A percentile compares a stretch with the other conserved stretches of the same genome.
These are phyloP conservation scores for Elaeagnus macrophylla DNA, from an alignment of 306 rosid genomes.

Conservation along the genomic window DNA sequence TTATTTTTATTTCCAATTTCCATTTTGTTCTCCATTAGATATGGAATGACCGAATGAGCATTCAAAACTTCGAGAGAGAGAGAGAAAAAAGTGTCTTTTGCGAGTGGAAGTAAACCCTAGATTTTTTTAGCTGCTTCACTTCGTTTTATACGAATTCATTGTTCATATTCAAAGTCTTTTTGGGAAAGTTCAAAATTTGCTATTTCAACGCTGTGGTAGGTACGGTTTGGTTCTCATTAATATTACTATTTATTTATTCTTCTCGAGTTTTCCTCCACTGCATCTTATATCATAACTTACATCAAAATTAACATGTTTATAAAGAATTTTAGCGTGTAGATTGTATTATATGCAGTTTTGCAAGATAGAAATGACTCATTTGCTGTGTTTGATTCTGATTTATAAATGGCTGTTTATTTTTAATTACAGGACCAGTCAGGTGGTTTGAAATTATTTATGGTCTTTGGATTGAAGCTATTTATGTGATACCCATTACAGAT, in stretches of 20 bases:
- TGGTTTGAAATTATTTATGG: conserved; percentile 5
- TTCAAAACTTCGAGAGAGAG: conserved; percentile 4
- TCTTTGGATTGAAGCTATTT: conserved; percentile 8
- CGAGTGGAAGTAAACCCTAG: conserved; percentile 36
- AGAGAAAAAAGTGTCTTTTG: conserved; percentile 22
- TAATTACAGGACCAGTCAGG: conserved; percentile 11
- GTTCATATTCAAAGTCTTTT: conserved; percentile 18
- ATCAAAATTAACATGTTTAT: background rate
- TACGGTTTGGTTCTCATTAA: background rate
- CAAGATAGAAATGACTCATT: background rate
- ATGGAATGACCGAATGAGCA: conserved; percentile 25
- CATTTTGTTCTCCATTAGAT: conserved; percentile 19
- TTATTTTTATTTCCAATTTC: background rate
- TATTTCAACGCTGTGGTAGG: conserved; percentile 13
- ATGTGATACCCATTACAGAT: conserved; percentile 24
- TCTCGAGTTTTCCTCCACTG: background rate
- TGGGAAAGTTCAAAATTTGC: conserved; percentile 19
- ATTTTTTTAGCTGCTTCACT: conserved; percentile 22
- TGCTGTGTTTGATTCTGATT: conserved; percentile 12
- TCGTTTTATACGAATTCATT: conserved; percentile 1
- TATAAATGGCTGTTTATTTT: conserved; percentile 12
- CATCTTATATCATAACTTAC: conserved; percentile 8
- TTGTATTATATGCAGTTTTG: background rate
- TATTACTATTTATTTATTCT: background rate
- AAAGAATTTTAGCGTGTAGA: background rate